Conservation (phyloP, 1,139 yeast species). For the Geotrichum siamense region DNA sequence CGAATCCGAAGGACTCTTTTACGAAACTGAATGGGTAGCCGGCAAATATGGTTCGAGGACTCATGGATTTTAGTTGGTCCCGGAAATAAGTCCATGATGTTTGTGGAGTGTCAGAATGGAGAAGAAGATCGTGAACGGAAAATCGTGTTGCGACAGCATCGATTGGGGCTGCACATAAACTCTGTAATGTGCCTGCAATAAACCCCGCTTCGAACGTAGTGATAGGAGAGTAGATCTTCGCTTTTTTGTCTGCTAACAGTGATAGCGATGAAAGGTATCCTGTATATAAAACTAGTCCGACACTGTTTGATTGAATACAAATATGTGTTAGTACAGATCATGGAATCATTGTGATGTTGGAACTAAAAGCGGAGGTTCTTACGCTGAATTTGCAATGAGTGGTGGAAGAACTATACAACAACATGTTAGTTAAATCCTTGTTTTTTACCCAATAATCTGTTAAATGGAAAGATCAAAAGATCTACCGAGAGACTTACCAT, state of each 20-base stretch:
- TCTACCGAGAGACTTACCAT: conserved; percentile 26
- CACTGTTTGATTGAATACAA: conserved; percentile 31
- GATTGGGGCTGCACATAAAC: conserved; percentile 89
- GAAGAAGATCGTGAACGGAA: conserved; percentile 61
- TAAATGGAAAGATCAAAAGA: not conserved
- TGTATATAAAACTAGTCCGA: conserved; percentile 79
- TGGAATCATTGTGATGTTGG: too few species aligned
- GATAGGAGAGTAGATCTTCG: conserved; percentile 26
- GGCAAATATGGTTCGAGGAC: conserved; percentile 80
- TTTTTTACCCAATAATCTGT: not conserved
- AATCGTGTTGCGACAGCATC: conserved; percentile 87
- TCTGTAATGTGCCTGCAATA: conserved; percentile 78
- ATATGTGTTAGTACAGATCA: too few species aligned
- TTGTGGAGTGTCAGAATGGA: conserved; percentile 26
- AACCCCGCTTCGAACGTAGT: conserved; percentile 79
- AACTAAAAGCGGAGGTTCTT: conserved; percentile 11
- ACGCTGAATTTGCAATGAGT: conserved; percentile 69
- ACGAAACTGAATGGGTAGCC: conserved; percentile 71
- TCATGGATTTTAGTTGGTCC: conserved; percentile 62
- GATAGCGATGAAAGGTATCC: conserved; percentile 51
- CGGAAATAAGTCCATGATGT: conserved; percentile 73
- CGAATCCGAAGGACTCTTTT: conserved; percentile 83
- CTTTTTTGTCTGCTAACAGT: conserved; percentile 19
- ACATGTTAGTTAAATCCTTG: not conserved
- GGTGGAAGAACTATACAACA: conserved; percentile 59